Conservation (phyloP, 225 moss, liverwort and hornwort genomes). For the Straminergon stramineum region DNA sequence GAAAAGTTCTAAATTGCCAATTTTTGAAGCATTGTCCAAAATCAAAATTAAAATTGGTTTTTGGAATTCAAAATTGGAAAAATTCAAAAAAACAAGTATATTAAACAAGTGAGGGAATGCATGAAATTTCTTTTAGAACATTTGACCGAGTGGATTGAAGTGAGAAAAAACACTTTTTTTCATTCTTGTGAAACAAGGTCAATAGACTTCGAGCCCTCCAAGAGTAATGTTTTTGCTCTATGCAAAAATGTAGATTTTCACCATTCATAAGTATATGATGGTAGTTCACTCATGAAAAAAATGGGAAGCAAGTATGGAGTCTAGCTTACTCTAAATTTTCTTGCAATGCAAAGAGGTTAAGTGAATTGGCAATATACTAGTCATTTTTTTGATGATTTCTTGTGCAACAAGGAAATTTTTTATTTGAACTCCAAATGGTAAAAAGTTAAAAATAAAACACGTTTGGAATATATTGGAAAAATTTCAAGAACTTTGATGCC, state of each 20-base stretch:
- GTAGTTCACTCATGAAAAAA: background rate
- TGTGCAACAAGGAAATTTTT: background rate
- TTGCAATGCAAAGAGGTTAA: rapidly evolving
- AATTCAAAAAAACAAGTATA: background rate
- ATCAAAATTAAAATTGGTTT: no score
- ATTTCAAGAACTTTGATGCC: background rate
- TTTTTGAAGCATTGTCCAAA: no score
- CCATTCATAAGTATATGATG: background rate
- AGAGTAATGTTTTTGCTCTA: background rate
- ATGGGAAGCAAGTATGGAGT: rapidly evolving
- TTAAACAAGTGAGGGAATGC: background rate
- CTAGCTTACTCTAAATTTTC: background rate
- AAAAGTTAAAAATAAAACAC: background rate
- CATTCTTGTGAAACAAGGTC: background rate
- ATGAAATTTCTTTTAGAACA: background rate
- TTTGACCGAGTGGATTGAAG: background rate
- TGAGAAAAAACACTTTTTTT: background rate
- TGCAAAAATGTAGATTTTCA: rapidly evolving
- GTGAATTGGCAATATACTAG: background rate
- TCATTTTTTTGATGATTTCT: background rate
- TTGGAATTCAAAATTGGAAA: background rate
- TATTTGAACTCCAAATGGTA: background rate
- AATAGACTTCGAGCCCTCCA: background rate
- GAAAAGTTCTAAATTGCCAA: no score
- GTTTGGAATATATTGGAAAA: background rate